Conservation (phyloP, 2,329 filamentous ascomycete genomes). For the Botrytis medusae region DNA sequence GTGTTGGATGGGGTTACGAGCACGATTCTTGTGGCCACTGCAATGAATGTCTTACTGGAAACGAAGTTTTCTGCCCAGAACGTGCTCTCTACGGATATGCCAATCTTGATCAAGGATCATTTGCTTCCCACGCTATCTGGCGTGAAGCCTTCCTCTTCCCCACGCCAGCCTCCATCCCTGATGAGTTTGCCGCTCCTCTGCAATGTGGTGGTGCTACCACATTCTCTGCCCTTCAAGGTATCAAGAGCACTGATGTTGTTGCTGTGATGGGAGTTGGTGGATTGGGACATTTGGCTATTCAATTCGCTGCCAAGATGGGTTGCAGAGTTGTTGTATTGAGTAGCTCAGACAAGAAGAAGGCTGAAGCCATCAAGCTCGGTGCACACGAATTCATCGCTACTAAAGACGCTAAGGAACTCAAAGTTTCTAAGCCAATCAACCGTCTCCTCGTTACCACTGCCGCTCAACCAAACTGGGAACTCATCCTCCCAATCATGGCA, state of each 20-base stretch:
- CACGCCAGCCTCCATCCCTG: constrained; percentile 42
- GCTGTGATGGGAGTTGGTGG: constrained; percentile 56
- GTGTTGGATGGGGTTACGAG: constrained; percentile 48
- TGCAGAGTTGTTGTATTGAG: constrained; percentile 59
- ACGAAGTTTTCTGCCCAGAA: constrained; percentile 44
- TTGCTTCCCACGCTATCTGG: constrained; percentile 43
- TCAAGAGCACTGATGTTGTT: constrained; percentile 36
- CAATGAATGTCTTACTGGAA: constrained; percentile 44
- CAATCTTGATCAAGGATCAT: constrained; percentile 49
- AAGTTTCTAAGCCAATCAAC: constrained; percentile 25
- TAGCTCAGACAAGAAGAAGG: constrained; percentile 59
- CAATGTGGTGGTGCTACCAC: constrained; percentile 49
- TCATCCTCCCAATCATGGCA: constrained; percentile 25
- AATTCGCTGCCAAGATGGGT: constrained; percentile 62
- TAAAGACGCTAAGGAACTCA: constrained; percentile 44
- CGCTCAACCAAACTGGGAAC: constrained; percentile 28
- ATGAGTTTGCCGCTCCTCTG: constrained; percentile 44
- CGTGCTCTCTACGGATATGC: constrained; percentile 45
- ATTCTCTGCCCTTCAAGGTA: constrained; percentile 39
- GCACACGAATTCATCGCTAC: constrained; percentile 60
- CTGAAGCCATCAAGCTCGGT: constrained; percentile 58
- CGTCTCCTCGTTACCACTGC: constrained; percentile 33
- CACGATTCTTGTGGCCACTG: constrained; percentile 46
- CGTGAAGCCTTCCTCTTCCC: constrained; percentile 42
- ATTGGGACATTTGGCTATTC: constrained; percentile 60